phyloP scores from a whole-genome alignment of 768 basidiomycete genomes.

The Megacollybia marginata region DNA sequence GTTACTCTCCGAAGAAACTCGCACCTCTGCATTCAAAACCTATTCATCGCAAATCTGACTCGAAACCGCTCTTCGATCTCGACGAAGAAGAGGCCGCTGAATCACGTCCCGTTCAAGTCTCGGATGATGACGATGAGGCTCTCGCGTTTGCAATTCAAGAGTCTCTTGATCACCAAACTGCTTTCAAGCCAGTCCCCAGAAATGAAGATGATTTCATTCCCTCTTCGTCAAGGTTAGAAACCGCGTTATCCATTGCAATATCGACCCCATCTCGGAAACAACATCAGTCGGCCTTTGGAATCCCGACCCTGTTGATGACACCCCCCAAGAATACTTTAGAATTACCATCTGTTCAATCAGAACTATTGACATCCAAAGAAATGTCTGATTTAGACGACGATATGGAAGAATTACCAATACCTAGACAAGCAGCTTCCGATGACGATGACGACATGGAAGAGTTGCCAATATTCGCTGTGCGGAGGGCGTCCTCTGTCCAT shows the following conservation, averaged over 20 bases:
- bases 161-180: conserved; percentile 36
- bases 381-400: conserved; percentile 24
- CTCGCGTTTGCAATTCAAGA: conserved; percentile 56
- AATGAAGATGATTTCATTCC: conserved; percentile 40
- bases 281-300: background rate
- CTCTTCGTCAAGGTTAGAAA: conserved; percentile 51
- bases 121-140: conserved; percentile 33
- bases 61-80: conserved; percentile 45
- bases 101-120: conserved; percentile 7
- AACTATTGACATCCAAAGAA: background rate
- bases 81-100: conserved; percentile 38
- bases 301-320: background rate
- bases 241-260: conserved; percentile 50
- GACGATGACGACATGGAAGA: conserved; percentile 34
- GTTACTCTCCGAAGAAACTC: conserved; percentile 34
- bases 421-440: conserved; percentile 7
- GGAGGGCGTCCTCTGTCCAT: no score
- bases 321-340: background rate
- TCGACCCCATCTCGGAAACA: background rate
- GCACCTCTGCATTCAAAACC: conserved; percentile 22
- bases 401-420: conserved; percentile 3
- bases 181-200: conserved; percentile 5
- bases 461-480: conserved; percentile 5
- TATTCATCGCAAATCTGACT: conserved; percentile 19
- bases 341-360: no score